These are phyloP conservation scores for Diaporthe batatas DNA, from an alignment of 2,329 filamentous ascomycete species.

Conservation along the genomic window DNA sequence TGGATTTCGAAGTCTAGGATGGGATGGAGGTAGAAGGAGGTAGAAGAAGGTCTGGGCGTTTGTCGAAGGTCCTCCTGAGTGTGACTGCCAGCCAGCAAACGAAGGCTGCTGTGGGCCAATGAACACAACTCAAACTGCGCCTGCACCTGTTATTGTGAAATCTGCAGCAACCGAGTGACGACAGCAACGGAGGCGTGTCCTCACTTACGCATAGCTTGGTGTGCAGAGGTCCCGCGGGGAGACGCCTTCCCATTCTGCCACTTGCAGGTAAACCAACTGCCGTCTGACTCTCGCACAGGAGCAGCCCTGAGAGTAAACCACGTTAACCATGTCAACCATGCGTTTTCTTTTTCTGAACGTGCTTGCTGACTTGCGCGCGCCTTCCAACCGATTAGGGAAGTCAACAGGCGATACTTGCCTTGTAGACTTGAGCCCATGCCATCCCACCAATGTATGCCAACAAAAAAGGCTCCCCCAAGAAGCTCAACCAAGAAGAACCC, in stretches of 20 bases:
- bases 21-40: not conserved
- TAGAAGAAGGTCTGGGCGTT: not conserved
- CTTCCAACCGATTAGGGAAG: not conserved
- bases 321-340: too few species aligned
- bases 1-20: not conserved
- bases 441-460: constrained; percentile 3
- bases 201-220: not conserved
- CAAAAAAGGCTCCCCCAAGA: not conserved
- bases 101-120: not conserved
- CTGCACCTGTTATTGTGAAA: not conserved
- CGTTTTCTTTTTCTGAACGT: not conserved
- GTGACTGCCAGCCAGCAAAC: not conserved
- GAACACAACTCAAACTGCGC: not conserved
- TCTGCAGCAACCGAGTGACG: not conserved
- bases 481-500: not conserved
- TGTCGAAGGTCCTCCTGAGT: constrained; percentile 3
- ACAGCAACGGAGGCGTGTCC: not conserved
- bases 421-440: not conserved
- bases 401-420: not conserved
- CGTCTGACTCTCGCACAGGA: not conserved
- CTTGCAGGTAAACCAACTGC: not conserved
- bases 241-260: not conserved
- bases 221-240: not conserved
- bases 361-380: not conserved
- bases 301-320: not conserved